phyloP scores from a whole-genome alignment of 208 protist genomes.

The Zelonia costaricensis region DNA sequence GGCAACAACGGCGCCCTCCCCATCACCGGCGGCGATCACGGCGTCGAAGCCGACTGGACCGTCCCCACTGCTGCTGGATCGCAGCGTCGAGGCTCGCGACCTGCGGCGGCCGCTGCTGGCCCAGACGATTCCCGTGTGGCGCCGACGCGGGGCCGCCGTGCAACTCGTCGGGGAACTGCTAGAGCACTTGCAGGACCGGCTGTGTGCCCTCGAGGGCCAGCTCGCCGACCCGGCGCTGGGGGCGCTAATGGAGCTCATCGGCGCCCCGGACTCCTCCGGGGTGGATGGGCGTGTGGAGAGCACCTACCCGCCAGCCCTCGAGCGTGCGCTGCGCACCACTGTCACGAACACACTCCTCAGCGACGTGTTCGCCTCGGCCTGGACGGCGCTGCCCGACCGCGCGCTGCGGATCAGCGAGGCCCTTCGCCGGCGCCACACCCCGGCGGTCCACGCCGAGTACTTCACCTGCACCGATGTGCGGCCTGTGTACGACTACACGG shows the following conservation, averaged over 20 bases:
- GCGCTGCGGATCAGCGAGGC: conserved; percentile 47
- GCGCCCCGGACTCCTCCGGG: conserved; percentile 35
- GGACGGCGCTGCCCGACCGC: conserved; percentile 33
- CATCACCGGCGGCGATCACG: not conserved
- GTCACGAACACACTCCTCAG: conserved; percentile 53
- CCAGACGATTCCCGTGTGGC: conserved; percentile 54
- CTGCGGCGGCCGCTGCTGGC: conserved; percentile 34
- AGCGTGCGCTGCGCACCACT: conserved; percentile 41
- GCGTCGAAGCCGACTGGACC: not conserved
- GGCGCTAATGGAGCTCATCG: conserved; percentile 21
- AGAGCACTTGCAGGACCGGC: conserved; percentile 25
- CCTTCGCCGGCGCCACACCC: conserved; percentile 48
- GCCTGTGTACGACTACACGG: conserved; percentile 51
- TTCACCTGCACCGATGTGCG: conserved; percentile 42
- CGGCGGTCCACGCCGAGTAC: conserved; percentile 61
- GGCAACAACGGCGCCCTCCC: not conserved
- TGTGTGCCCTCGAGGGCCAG: conserved; percentile 30
- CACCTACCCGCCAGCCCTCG: conserved; percentile 45
- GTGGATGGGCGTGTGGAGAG: conserved; percentile 47
- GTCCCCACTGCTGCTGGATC: conserved; percentile 11
- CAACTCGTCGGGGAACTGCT: conserved; percentile 37
- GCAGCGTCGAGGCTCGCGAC: conserved; percentile 24
- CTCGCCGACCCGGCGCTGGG: conserved; percentile 20
- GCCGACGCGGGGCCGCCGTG: conserved; percentile 39
- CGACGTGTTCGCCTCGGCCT: conserved; percentile 44